These are phyloP conservation scores for Xerocomellus dryophilus DNA, from an alignment of 768 basidiomycete genomes.

Conservation along the genomic window DNA sequence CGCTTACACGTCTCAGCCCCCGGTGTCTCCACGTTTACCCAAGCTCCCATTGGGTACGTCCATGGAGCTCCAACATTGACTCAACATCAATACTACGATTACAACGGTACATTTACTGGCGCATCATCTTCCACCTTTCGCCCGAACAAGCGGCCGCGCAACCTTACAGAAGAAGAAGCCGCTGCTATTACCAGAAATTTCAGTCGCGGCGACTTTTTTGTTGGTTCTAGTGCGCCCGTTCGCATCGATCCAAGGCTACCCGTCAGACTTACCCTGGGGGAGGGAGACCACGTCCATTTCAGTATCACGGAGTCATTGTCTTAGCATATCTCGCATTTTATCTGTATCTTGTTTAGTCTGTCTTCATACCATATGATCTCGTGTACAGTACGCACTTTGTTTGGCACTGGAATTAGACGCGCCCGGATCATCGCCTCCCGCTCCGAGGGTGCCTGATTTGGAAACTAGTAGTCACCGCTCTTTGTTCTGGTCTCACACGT, in stretches of 20 bases:
- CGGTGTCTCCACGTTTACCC: conserved; percentile 37
- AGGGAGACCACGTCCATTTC: conserved; percentile 78
- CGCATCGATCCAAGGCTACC: conserved; percentile 80
- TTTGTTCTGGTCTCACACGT: no score
- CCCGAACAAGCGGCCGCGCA: conserved; percentile 75
- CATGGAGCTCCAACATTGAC: conserved; percentile 45
- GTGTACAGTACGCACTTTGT: conserved; percentile 21
- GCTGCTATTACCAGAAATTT: conserved; percentile 83
- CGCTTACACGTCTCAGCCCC: conserved; percentile 25
- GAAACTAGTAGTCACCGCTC: not conserved
- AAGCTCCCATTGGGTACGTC: conserved; percentile 39
- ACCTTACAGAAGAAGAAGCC: conserved; percentile 78
- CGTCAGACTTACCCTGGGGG: conserved; percentile 74
- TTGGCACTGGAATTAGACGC: conserved; percentile 11
- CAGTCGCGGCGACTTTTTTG: conserved; percentile 77
- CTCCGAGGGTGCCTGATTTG: not conserved
- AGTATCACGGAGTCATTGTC: conserved; percentile 50
- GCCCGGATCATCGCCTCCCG: not conserved
- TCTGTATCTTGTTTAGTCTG: conserved; percentile 19
- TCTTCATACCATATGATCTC: conserved; percentile 11
- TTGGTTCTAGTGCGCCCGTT: conserved; percentile 76
- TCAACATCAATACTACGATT: conserved; percentile 72
- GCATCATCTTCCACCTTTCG: conserved; percentile 76
- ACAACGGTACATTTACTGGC: conserved; percentile 63
- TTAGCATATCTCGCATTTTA: conserved; percentile 24